Evolutionary conservation across 306 rosid species (phyloP).

Genomic region (Malus sieversii): DNA sequence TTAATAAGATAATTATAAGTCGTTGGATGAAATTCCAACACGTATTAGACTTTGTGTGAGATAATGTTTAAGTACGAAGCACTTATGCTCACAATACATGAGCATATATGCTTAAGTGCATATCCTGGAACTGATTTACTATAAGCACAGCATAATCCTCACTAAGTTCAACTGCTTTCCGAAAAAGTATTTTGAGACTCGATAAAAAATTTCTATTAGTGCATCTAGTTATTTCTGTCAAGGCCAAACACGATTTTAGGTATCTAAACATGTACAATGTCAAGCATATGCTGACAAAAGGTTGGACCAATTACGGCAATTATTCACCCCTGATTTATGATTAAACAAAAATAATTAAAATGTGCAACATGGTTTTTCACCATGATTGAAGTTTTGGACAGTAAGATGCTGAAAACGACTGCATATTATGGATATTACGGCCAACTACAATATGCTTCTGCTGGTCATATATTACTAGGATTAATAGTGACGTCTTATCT

Average conservation of each 20-base stretch:
- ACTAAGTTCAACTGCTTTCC: background rate
- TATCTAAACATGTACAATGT: background rate
- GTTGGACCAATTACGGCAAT: background rate
- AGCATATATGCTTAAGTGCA: background rate
- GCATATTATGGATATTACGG: background rate
- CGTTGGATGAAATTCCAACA: background rate
- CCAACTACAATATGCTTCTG: background rate
- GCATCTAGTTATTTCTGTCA: background rate
- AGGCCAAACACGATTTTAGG: background rate
- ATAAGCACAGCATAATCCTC: background rate
- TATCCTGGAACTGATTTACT: background rate
- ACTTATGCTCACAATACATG: background rate
- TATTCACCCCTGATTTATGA: background rate
- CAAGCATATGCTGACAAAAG: background rate
- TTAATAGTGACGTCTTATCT: background rate
- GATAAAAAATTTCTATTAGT: no score
- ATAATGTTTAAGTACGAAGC: background rate
- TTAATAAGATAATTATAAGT: background rate
- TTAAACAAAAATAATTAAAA: background rate
- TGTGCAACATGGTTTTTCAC: background rate
- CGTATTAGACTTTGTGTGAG: background rate
- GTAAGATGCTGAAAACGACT: conserved; percentile 2
- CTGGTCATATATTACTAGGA: background rate
- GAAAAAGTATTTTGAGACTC: background rate
- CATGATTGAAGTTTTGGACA: background rate